Base-by-base conservation (phyloP, 176 grass and related monocot genomes). In the Melocanna baccifera region DNA sequence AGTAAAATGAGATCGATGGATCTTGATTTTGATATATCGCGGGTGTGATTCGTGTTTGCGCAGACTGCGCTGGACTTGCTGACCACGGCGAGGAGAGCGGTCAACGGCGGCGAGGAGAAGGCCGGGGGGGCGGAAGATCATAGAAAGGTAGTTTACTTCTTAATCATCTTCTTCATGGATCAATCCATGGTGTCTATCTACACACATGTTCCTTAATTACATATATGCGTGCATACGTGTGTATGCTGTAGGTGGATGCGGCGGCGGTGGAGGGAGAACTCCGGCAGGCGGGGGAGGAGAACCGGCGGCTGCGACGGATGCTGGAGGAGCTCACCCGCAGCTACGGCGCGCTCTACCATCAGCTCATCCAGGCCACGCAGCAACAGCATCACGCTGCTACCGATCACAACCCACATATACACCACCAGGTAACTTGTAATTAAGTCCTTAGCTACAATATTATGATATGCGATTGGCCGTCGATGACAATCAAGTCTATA, bases 271-370 rank as follows among this genome's bases (percentile, higher is more conserved):
- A 83, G 68, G 78, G 56, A 5, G 80, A 86, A 46, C 73, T 90
- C 47, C 58, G 62, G 73, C 88, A 76, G 20, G 84, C 84, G 9
- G 69, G 64, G 7, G 88, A 86, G 75, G 88, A 90, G 73, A 90
- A 90, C 88, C 73, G 84, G 57, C 73, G 73, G 32, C 68, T 90
- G 39, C 84, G 79, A 67, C 67, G 47, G 73, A 79, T 67, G 88
- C 65, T 86, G 84, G 88, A 90, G 16, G 79, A 90, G 36, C 43
- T 90, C 42, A 86, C 71, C 20, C 67, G 56, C 64, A 90, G 84
- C 71, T 87, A 90, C 68, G 43, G 47, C 37, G 40, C 25, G 4
- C 88, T 90, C 19, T 58, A 87, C 37, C 47, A 82, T 9, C 88
- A 90, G 84, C 26, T 90, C 50, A 32, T 90, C 69, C 73, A 78